phyloP scores from a whole-genome alignment of 805 yeast genomes.

The Phaffomyces antillensis region DNA sequence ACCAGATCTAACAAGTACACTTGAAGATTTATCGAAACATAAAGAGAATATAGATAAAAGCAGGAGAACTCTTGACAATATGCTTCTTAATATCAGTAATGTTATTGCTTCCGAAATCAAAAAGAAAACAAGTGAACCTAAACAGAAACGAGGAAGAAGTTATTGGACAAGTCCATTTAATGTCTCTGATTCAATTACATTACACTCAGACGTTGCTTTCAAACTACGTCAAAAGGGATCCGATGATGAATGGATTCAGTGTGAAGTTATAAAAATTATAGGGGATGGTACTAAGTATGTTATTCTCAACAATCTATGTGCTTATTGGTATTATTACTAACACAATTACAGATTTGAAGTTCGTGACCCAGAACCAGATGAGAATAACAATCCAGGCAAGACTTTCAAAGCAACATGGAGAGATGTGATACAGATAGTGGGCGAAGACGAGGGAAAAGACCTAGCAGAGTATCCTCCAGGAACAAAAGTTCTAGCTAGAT shows the following conservation, averaged over 20 bases:
- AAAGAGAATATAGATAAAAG: constrained; percentile 51
- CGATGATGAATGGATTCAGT: constrained; percentile 94
- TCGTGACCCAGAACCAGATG: constrained; percentile 98
- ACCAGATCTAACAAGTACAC: constrained; percentile 33
- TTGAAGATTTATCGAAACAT: constrained; percentile 42
- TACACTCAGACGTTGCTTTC: constrained; percentile 86
- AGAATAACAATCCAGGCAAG: constrained; percentile 80
- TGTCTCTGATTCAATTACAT: constrained; percentile 46
- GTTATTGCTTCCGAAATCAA: constrained; percentile 29
- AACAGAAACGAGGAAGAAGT: constrained; percentile 24
- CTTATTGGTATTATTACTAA: neutral
- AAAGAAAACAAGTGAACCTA: constrained; percentile 16
- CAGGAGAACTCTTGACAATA: constrained; percentile 34
- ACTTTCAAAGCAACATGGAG: constrained; percentile 75
- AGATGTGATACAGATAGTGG: constrained; percentile 71
- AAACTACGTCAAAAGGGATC: constrained; percentile 60
- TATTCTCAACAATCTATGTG: neutral
- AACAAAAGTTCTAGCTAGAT: constrained; percentile 80
- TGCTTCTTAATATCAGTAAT: constrained; percentile 38
- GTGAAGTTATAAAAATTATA: constrained; percentile 75
- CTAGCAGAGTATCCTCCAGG: constrained; percentile 62
- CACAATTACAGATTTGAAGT: constrained; percentile 58
- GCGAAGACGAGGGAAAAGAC: constrained; percentile 33
- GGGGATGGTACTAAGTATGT: constrained; percentile 51
- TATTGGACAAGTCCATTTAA: constrained; percentile 47